phyloP scores from a whole-genome alignment of 2,329 filamentous ascomycete species.

The Sclerotinia nivalis region DNA sequence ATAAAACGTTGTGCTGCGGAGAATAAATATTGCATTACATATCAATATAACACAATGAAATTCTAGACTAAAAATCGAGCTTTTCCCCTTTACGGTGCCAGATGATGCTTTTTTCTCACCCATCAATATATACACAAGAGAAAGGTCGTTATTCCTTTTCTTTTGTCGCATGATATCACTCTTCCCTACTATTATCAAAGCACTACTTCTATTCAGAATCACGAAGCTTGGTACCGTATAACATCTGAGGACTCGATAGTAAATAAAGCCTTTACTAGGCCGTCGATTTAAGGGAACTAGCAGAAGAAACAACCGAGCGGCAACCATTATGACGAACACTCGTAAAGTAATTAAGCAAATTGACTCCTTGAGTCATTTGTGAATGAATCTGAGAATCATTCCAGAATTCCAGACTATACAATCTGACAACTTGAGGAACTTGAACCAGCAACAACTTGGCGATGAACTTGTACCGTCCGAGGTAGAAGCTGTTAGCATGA shows the following conservation, averaged over 20 bases:
- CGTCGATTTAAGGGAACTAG: not conserved
- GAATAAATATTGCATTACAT: not conserved
- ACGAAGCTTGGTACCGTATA: fast-evolving
- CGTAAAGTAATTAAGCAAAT: not conserved
- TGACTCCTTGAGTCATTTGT: too few species aligned
- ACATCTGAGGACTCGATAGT: not conserved
- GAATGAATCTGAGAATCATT: not conserved
- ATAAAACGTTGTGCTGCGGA: not conserved
- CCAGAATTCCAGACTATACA: not conserved
- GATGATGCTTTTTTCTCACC: not conserved
- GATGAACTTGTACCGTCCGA: not conserved
- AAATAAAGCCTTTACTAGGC: not conserved
- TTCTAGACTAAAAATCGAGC: not conserved
- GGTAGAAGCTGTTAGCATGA: not conserved
- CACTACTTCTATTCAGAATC: too few species aligned
- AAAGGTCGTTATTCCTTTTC: not conserved
- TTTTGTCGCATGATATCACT: not conserved
- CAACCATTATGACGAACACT: too few species aligned
- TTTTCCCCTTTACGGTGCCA: not conserved
- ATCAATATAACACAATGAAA: not conserved
- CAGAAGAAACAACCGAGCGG: not conserved
- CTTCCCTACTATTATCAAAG: not conserved
- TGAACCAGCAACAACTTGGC: not conserved
- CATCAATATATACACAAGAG: not conserved
- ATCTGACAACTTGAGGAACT: not conserved